A percentile compares a stretch with the other conserved stretches of the same genome.
Conservation (phyloP, 139 green algal genomes). For the Pedinophyceae sp. region DNA sequence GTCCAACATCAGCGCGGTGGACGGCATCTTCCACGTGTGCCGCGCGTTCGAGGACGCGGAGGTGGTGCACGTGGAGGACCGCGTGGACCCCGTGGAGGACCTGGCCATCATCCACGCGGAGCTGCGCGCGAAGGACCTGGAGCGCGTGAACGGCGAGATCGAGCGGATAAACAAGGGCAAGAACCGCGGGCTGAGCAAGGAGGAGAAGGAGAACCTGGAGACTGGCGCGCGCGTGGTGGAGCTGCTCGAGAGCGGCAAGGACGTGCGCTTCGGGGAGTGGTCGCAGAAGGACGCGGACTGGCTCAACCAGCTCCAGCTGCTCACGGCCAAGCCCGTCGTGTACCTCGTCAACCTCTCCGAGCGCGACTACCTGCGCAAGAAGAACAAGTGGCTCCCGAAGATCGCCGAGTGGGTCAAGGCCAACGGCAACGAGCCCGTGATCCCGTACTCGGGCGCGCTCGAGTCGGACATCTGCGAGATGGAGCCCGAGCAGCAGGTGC, state of each 20-base stretch:
- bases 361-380: conserved; percentile 88
- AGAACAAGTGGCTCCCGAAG: conserved; percentile 97
- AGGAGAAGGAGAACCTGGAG: conserved; percentile 69
- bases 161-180: conserved; percentile 1
- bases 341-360: conserved; percentile 90
- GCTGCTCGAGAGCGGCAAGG: conserved; percentile 47
- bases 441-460: conserved; percentile 78
- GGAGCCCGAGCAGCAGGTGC: too few relatives aligned
- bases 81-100: conserved; percentile 88
- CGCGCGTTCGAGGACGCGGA: conserved; percentile 81
- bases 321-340: conserved; percentile 87
- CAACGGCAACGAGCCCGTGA: conserved; percentile 81
- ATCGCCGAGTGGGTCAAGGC: conserved; percentile 76
- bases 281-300: conserved; percentile 54
- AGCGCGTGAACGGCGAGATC: conserved; percentile 20
- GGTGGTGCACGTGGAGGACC: conserved; percentile 80
- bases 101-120: conserved; percentile 93
- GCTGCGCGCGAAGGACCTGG: conserved; percentile 65
- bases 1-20: conserved; percentile 82
- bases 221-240: conserved; percentile 34
- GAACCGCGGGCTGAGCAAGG: conserved; percentile 8
- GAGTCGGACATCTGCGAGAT: conserved; percentile 42
- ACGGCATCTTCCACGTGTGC: conserved; percentile 97
- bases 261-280: conserved; percentile 75
- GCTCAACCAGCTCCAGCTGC: conserved; percentile 65